phyloP scores from a whole-genome alignment of 1,284 basidiomycete genomes.

The Ganoderma sp. region DNA sequence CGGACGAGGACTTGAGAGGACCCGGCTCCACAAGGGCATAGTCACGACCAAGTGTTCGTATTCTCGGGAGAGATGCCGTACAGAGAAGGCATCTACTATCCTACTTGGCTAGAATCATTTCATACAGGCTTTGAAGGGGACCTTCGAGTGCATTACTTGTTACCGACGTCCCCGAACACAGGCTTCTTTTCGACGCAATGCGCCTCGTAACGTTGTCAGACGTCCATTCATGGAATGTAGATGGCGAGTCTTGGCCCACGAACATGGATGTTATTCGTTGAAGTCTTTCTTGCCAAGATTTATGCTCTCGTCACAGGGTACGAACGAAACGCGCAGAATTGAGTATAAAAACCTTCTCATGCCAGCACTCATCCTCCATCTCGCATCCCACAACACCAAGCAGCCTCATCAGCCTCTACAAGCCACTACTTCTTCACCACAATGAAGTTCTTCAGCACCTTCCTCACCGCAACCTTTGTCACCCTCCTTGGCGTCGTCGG shows the following conservation, averaged over 20 bases:
- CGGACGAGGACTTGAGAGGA: neutral
- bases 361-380: neutral
- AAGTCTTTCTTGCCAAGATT: too few species aligned
- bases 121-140: neutral
- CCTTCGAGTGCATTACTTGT: neutral
- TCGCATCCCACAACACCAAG: too few species aligned
- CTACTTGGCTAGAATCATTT: neutral
- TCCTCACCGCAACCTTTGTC: neutral
- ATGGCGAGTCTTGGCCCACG: neutral
- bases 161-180: neutral
- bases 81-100: neutral
- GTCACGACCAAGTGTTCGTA: neutral
- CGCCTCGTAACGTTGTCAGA: neutral
- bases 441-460: conserved; percentile 9
- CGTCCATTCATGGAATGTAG: neutral
- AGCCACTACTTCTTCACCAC: neutral
- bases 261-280: neutral
- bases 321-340: neutral
- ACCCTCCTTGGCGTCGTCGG: neutral
- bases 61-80: neutral
- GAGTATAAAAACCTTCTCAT: neutral
- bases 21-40: neutral
- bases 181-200: neutral
- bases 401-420: neutral
- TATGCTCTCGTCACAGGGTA: neutral